Evolutionary conservation across 2,329 filamentous ascomycete genomes (phyloP).

Genomic region (Drechslerella dactyloides): DNA sequence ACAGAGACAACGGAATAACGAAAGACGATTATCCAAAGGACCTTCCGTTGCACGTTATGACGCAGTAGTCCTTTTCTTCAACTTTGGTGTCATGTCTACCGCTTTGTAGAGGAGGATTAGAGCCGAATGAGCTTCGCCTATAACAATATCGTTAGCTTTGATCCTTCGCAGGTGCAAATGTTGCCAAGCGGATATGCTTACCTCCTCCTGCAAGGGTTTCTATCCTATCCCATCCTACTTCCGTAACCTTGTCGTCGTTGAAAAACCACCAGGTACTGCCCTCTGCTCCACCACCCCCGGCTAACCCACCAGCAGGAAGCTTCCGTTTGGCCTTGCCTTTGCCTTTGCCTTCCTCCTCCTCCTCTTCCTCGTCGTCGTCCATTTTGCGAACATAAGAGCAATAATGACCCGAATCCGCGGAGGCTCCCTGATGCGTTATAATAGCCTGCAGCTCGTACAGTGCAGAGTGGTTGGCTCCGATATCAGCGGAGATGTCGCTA

Average conservation of each 20-base stretch:
- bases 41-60: neutral
- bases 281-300: constrained; percentile 66
- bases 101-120: constrained; percentile 80
- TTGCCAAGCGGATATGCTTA: constrained; percentile 56
- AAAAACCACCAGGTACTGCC: constrained; percentile 99
- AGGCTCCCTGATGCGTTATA: constrained; percentile 94
- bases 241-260: constrained; percentile 95
- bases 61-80: constrained; percentile 9
- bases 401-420: constrained; percentile 97
- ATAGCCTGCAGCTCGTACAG: constrained; percentile 93
- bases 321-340: constrained; percentile 56
- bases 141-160: constrained; percentile 42
- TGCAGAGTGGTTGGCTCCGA: constrained; percentile 88
- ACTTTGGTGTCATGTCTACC: constrained; percentile 59
- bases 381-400: constrained; percentile 97
- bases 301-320: constrained; percentile 26
- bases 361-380: constrained; percentile 70
- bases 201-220: constrained; percentile 87
- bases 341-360: constrained; percentile 69
- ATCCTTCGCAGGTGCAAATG: constrained; percentile 8
- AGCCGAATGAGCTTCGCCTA: constrained; percentile 77
- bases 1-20: too few species aligned
- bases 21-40: too few species aligned
- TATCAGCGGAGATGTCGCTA: constrained; percentile 74
- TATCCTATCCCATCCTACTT: constrained; percentile 90